Evolutionary conservation across 1,139 yeast genomes (phyloP), one percentile per base, ranked within the genome.

Genomic region (Yamadazyma taylorii): DNA sequence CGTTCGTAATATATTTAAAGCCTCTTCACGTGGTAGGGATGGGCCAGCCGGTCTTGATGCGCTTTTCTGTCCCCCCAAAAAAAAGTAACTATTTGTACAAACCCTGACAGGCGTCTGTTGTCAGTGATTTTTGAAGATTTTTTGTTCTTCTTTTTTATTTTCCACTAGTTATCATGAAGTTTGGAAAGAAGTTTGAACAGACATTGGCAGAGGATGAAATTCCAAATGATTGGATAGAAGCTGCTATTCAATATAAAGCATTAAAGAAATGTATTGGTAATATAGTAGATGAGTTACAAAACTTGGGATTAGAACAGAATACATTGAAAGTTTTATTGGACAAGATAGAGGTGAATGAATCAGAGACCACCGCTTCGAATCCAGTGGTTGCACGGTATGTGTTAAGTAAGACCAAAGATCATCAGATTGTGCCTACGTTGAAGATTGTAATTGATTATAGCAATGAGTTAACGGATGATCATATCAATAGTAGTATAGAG

Each of bases 181-280:
- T 84, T 56, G 90, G 87, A 6, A 84, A 84, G 56, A 73, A 77
- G 5, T 75, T 82, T 42, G 82, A 84, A 52, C 79, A 80, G 48
- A 73, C 80, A 2, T 66, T 84, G 21, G 68, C 66, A 24, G 81
- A 76, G 40, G 84, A 79, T 32, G 73, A 75, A 5, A 66, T 84
- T 24, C 92, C 92, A 3, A 72, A 68, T 28, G 83, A 79, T 28
- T 84, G 92, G 92, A 64, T 77, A 0, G 75, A 71, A 25, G 76
- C 79, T 4, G 87, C 89, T 16, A 83, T 84, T 36, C 85, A 82
- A 49, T 84, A 84, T 56, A 84, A 84, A 52, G 73, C 80, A 2
- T 61, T 84, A 37, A 84, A 84, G 56, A 84, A 84, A 55, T 71
- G 79, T 42, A 81, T 83, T 42, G 75, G 74, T 41, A 66, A 66